phyloP scores from a whole-genome alignment of 352 stramenopile species.

The Pythium sukuiense region DNA sequence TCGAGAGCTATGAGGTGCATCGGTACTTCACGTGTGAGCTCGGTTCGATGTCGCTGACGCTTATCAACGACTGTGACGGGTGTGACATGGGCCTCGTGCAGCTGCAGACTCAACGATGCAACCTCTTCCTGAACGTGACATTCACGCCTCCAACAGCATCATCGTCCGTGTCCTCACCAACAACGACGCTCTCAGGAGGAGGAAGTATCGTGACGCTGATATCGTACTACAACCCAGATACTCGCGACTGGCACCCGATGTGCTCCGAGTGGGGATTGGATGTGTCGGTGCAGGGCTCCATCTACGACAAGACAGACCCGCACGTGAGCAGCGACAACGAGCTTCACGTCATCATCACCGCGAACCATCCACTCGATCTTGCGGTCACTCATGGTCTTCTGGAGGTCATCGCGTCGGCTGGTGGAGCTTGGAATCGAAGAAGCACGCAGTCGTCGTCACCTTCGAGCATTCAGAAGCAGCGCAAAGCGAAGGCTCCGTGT shows the following conservation, averaged over 20 bases:
- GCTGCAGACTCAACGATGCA: conserved; percentile 65
- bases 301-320: conserved; percentile 23
- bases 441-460: conserved; percentile 4
- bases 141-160: conserved; percentile 28
- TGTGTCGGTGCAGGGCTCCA: conserved; percentile 58
- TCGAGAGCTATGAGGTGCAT: conserved; percentile 48
- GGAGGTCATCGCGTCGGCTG: conserved; percentile 74
- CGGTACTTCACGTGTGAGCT: conserved; percentile 80
- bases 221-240: conserved; percentile 84
- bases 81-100: conserved; percentile 86
- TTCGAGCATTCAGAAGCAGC: not conserved
- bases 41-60: conserved; percentile 58
- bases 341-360: conserved; percentile 73
- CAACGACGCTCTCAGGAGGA: conserved; percentile 64
- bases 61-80: conserved; percentile 87
- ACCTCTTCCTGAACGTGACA: conserved; percentile 77
- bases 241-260: conserved; percentile 80
- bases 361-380: conserved; percentile 70
- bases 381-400: conserved; percentile 76
- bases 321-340: conserved; percentile 36
- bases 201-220: conserved; percentile 61
- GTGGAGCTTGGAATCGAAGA: conserved; percentile 66
- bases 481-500: conserved; percentile 49
- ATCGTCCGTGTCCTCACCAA: conserved; percentile 32
- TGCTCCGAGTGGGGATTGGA: conserved; percentile 76